These are phyloP conservation scores for Hypoxylon sp. DNA, from an alignment of 2,329 filamentous ascomycete species.

Conservation along the genomic window DNA sequence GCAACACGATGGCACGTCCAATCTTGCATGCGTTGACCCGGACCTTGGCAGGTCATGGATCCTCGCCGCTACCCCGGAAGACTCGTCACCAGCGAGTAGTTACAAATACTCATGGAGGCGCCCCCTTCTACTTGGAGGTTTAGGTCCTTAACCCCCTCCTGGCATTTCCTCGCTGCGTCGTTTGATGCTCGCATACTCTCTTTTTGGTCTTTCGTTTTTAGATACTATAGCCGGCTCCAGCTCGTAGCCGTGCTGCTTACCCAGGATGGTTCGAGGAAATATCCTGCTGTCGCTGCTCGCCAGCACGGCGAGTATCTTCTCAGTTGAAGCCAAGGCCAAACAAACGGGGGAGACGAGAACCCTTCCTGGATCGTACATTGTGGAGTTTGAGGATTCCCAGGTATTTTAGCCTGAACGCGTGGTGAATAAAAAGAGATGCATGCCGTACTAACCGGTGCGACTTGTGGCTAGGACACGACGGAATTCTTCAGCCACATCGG, in stretches of 20 bases:
- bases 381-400: slow-evolving; percentile 67
- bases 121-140: slow-evolving; percentile 24
- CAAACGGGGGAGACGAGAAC: slow-evolving; percentile 45
- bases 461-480: slow-evolving; percentile 57
- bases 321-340: slow-evolving; percentile 47
- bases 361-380: slow-evolving; percentile 66
- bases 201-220: slow-evolving; percentile 26
- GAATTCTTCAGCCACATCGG: slow-evolving; percentile 58
- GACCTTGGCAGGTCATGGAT: slow-evolving; percentile 28
- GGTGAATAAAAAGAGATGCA: not conserved
- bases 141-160: slow-evolving; percentile 20
- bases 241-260: slow-evolving; percentile 15
- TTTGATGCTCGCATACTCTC: slow-evolving; percentile 29
- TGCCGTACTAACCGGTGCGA: slow-evolving; percentile 24
- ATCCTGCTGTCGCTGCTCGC: slow-evolving; percentile 50
- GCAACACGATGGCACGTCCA: slow-evolving; percentile 39
- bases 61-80: slow-evolving; percentile 17
- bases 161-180: slow-evolving; percentile 30
- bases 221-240: slow-evolving; percentile 27
- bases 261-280: slow-evolving; percentile 51
- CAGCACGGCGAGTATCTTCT: slow-evolving; percentile 47
- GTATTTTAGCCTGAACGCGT: slow-evolving; percentile 55
- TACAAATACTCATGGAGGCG: slow-evolving; percentile 46
- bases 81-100: slow-evolving; percentile 10
- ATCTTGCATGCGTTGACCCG: slow-evolving; percentile 42